phyloP scores from a whole-genome alignment of 1,284 basidiomycete genomes.

The Tilletia indica region DNA sequence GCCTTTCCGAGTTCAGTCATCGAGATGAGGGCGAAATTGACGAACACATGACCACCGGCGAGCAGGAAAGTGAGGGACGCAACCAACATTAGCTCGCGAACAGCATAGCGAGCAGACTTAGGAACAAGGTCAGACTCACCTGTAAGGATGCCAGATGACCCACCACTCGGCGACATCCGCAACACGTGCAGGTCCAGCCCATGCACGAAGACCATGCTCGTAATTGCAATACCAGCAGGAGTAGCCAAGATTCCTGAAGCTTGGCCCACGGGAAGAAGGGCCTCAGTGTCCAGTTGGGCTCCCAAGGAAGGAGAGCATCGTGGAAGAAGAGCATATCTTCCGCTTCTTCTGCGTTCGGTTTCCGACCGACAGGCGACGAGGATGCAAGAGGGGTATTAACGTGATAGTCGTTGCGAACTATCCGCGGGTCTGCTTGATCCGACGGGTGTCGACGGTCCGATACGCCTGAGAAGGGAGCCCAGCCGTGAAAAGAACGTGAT shows the following conservation, averaged over 20 bases:
- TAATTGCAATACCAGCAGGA: slow-evolving; percentile 84
- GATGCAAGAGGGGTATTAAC: slow-evolving; percentile 81
- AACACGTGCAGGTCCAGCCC: slow-evolving; percentile 85
- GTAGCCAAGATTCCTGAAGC: slow-evolving; percentile 62
- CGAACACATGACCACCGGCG: too few species aligned
- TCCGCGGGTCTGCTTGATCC: not conserved
- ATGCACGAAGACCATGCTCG: slow-evolving; percentile 79
- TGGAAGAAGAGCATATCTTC: slow-evolving; percentile 86
- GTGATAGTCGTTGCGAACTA: too few species aligned
- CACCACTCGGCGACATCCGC: slow-evolving; percentile 72
- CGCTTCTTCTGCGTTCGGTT: slow-evolving; percentile 72
- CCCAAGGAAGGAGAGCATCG: slow-evolving; percentile 72
- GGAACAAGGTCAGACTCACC: slow-evolving; percentile 40
- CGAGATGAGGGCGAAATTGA: too few species aligned
- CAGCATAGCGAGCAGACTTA: not conserved
- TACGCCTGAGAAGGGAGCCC: slow-evolving; percentile 1
- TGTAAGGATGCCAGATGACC: slow-evolving; percentile 82
- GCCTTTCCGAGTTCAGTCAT: too few species aligned
- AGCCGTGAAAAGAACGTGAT: slow-evolving; percentile 9
- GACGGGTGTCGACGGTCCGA: not conserved
- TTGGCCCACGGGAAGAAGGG: slow-evolving; percentile 66
- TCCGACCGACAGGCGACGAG: slow-evolving; percentile 70
- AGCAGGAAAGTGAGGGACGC: too few species aligned
- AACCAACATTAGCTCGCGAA: too few species aligned
- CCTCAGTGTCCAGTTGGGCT: slow-evolving; percentile 73